A percentile compares a stretch with the other conserved stretches of the same genome.
Conservation (phyloP, 441 rosid genomes). For the Gossypium trilobum region DNA sequence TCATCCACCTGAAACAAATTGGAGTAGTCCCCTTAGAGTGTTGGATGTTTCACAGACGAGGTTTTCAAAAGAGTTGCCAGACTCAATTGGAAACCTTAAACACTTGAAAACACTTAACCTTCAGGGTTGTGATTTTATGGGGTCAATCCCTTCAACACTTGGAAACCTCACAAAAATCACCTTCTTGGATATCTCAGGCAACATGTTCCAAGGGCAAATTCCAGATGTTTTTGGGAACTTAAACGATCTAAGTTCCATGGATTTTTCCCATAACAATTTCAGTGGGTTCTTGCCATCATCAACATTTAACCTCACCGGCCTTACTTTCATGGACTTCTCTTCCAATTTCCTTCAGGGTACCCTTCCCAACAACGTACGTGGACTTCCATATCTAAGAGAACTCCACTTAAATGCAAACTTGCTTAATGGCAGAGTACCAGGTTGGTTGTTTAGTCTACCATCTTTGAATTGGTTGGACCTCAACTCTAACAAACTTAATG, state of each 20-base stretch:
- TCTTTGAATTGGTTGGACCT: background rate
- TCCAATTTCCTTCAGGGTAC: background rate
- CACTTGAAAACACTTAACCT: constrained; percentile 1
- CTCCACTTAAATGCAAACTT: background rate
- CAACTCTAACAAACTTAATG: background rate
- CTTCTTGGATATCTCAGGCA: no score
- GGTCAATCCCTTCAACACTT: background rate
- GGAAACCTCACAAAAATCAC: no score
- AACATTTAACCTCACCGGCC: background rate
- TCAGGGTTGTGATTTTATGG: background rate
- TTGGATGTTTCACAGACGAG: background rate
- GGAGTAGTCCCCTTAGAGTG: constrained; percentile 15
- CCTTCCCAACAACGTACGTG: background rate
- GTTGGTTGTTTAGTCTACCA: background rate
- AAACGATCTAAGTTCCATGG: background rate
- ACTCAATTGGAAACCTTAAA: background rate
- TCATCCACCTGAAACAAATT: background rate
- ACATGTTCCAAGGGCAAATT: no score
- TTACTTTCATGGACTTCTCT: background rate
- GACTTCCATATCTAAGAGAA: background rate
- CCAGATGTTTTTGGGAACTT: no score
- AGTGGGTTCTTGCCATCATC: background rate
- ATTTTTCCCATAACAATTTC: background rate
- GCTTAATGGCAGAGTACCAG: background rate
- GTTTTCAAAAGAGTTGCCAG: background rate